These are phyloP conservation scores for Pichia manshurica DNA, from an alignment of 805 yeast species.

Conservation along the genomic window DNA sequence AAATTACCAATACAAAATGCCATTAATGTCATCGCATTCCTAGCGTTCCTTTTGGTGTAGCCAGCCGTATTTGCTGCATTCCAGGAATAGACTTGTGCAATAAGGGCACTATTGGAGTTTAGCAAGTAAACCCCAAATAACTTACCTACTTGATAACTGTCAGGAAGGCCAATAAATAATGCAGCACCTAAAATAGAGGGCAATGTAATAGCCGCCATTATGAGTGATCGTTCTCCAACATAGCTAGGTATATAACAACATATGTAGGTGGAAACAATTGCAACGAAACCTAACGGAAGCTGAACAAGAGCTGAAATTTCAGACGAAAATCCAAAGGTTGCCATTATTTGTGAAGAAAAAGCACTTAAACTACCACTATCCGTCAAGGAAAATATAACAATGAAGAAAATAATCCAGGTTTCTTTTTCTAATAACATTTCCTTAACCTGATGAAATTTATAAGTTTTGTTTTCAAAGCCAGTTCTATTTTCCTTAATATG, in stretches of 20 bases:
- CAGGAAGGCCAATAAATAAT: constrained; percentile 21
- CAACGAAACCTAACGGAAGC: constrained; percentile 31
- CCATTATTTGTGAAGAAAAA: constrained; percentile 22
- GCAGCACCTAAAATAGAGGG: constrained; percentile 26
- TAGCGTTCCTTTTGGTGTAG: constrained; percentile 43
- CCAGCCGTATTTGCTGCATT: constrained; percentile 38
- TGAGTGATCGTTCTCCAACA: constrained; percentile 29
- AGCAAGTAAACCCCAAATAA: constrained; percentile 29
- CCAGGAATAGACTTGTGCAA: constrained; percentile 23
- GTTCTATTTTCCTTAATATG: constrained; percentile 27
- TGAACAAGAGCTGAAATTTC: constrained; percentile 29
- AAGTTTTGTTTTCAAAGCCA: constrained; percentile 28
- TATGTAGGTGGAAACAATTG: constrained; percentile 22
- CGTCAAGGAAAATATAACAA: constrained; percentile 25
- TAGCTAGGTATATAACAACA: constrained; percentile 33
- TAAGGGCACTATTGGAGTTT: constrained; percentile 24
- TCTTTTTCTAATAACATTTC: constrained; percentile 23
- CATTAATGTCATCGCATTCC: constrained; percentile 41
- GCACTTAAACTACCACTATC: constrained; percentile 30
- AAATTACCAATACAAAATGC: constrained; percentile 44
- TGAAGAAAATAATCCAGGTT: constrained; percentile 18
- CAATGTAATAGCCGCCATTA: constrained; percentile 11
- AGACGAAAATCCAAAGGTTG: constrained; percentile 27
- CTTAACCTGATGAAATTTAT: constrained; percentile 24
- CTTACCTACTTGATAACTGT: constrained; percentile 23